phyloP scores from a whole-genome alignment of 169 alveolate genomes.

The Eimeria mitis region DNA sequence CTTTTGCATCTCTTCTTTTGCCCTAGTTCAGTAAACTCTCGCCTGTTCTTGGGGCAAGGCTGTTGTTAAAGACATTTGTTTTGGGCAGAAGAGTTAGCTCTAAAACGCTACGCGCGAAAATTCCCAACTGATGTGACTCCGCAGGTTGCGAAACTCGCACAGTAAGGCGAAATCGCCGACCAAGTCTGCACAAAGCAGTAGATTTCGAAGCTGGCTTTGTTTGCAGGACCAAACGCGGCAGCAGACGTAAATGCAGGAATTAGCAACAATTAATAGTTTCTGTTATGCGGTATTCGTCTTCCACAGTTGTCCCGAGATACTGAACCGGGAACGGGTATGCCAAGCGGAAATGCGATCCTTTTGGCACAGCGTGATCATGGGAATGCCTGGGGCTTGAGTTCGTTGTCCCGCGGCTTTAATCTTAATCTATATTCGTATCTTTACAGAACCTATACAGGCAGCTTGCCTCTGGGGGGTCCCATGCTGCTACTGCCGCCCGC shows the following conservation, averaged over 20 bases:
- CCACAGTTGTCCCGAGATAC: background rate
- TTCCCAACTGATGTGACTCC: background rate
- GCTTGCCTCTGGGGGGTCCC: background rate
- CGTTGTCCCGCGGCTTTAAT: background rate
- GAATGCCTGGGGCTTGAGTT: background rate
- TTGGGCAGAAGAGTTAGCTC: background rate
- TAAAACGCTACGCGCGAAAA: background rate
- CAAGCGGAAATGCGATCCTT: background rate
- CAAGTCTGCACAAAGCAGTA: background rate
- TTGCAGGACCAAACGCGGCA: background rate
- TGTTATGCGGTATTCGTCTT: too few relatives aligned
- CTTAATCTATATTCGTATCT: background rate
- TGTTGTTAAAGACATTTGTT: background rate
- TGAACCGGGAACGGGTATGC: background rate
- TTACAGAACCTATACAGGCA: background rate
- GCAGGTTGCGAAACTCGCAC: background rate
- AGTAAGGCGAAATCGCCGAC: background rate
- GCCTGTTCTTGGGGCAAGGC: background rate
- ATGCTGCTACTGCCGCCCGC: background rate
- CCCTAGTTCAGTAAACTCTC: background rate
- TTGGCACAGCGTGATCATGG: background rate
- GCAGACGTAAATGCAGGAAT: background rate
- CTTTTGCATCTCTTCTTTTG: background rate
- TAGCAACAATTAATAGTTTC: background rate
- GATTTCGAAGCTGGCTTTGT: too few relatives aligned